Evolutionary conservation across 2,329 filamentous ascomycete species (phyloP).

Genomic region (Monosporascus sp.): DNA sequence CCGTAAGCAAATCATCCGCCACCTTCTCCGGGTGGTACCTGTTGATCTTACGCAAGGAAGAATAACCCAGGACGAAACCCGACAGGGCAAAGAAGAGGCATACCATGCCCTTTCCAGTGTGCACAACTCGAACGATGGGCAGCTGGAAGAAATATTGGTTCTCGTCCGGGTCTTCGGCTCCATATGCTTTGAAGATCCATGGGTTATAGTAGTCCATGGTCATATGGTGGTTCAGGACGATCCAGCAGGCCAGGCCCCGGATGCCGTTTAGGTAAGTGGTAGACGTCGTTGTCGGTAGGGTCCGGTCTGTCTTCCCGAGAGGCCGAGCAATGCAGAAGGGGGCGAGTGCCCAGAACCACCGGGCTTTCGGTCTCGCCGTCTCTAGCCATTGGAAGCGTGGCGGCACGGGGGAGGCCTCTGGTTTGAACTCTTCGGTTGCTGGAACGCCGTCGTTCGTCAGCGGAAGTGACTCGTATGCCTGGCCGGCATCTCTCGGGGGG

Average conservation of each 20-base stretch:
- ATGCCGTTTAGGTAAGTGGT: constrained; percentile 4
- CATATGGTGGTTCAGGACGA: constrained; percentile 3
- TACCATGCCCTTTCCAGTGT: constrained; percentile 3
- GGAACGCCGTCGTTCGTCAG: not conserved
- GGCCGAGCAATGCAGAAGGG: constrained; percentile 1
- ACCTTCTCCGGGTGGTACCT: not conserved
- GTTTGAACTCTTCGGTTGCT: not conserved
- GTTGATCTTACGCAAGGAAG: constrained; percentile 1
- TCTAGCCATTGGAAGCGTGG: not conserved
- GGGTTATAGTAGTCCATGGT: not conserved
- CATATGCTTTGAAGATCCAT: constrained; percentile 1
- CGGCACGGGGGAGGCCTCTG: not conserved
- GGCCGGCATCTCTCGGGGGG: not conserved
- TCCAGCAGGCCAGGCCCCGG: constrained; percentile 3
- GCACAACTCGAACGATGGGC: not conserved
- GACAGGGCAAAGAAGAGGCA: constrained; percentile 3
- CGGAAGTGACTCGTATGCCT: not conserved
- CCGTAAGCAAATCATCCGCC: constrained; percentile 1
- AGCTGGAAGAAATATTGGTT: not conserved
- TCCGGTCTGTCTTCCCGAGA: constrained; percentile 1
- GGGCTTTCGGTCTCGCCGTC: not conserved
- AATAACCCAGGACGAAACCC: constrained; percentile 2
- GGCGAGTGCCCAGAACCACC: not conserved
- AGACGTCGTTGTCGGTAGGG: not conserved
- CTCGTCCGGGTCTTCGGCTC: not conserved